Evolutionary conservation across 2,329 filamentous ascomycete genomes (phyloP), one percentile per base, ranked within the genome.

Genomic region (Alternaria sp.): DNA sequence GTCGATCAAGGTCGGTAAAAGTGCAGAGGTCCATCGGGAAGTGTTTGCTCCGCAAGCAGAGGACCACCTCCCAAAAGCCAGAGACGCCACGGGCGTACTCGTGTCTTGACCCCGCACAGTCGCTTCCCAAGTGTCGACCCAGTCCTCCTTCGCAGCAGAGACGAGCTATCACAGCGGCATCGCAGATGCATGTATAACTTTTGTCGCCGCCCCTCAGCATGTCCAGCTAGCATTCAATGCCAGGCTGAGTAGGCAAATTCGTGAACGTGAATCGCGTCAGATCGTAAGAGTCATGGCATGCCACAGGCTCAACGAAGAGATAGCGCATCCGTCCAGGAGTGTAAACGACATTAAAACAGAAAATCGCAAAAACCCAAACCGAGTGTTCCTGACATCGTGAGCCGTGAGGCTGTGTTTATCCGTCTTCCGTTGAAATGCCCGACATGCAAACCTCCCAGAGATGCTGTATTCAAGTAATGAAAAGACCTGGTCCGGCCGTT

Each of bases 391-490:
- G 74, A 57, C 74, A 74, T 73, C 74, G 70, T 74, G 20, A 77
- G 80, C 79, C 80, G 80, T 75, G 80, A 80, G 80, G 79, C 80
- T 76, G 64, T 77, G 68, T 64, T 68, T 73, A 73, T 36, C 73
- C 72, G 68, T 80, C 70, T 74, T 73, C 78, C 67, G 58, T 57
- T 69, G 69, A 79, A 81, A 79, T 80, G 79, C 78, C 73, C 67
- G 74, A 81, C 73, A 78, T 80, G 75, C 77, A 72, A 75, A 72
- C 79, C 78, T 80, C 78, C 78, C 77, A 77, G 76, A 78, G 74
- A 78, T 78, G 79, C 81, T 78, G 76, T 65, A 66, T 65, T 62
- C 63, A 65, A 55, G 49, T 78, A 75, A 75, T 41, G 69, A 71
- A 77, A 76, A 75, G 69, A 73, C 71, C 75, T 71, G 73, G 74